These are phyloP conservation scores for Claviceps sorghi DNA, from an alignment of 2,329 filamentous ascomycete species.

Conservation along the genomic window DNA sequence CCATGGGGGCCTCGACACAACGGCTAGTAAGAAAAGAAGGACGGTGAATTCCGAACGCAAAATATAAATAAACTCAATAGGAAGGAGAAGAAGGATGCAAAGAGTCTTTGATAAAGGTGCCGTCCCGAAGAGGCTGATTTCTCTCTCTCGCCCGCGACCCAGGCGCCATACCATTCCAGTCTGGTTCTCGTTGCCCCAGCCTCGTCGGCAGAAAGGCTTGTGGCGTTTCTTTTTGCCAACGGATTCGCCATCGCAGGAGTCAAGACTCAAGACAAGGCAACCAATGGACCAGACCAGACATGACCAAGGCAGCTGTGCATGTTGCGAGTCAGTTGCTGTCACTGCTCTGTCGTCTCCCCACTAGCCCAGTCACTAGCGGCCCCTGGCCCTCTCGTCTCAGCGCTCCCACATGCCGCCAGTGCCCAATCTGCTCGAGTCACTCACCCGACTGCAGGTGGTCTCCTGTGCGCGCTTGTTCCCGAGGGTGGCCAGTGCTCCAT, in stretches of 20 bases:
- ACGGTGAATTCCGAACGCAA: neutral
- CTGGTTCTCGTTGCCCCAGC: neutral
- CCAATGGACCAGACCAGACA: too few relatives aligned
- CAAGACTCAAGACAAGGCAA: conserved; percentile 29
- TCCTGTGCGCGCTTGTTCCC: neutral
- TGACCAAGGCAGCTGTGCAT: too few relatives aligned
- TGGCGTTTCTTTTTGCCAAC: neutral
- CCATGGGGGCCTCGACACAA: too few relatives aligned
- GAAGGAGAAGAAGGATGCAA: conserved; percentile 62
- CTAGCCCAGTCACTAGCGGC: too few relatives aligned
- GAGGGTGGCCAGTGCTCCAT: neutral
- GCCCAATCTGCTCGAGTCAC: neutral
- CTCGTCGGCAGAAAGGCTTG: neutral
- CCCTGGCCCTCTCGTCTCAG: too few relatives aligned
- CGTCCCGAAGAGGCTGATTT: neutral
- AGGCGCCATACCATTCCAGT: neutral
- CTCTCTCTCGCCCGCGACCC: neutral
- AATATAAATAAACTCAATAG: conserved; percentile 18
- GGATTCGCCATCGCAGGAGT: conserved; percentile 21
- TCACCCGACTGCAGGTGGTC: too few relatives aligned
- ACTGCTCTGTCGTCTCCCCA: neutral
- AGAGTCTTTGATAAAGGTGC: conserved; percentile 25
- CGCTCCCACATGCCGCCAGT: neutral
- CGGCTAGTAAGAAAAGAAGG: neutral
- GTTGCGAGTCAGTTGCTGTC: neutral